A percentile compares a stretch with the other conserved stretches of the same genome.
These are phyloP conservation scores for Irpex sp. DNA, from an alignment of 1,284 basidiomycete genomes.

Conservation along the genomic window DNA sequence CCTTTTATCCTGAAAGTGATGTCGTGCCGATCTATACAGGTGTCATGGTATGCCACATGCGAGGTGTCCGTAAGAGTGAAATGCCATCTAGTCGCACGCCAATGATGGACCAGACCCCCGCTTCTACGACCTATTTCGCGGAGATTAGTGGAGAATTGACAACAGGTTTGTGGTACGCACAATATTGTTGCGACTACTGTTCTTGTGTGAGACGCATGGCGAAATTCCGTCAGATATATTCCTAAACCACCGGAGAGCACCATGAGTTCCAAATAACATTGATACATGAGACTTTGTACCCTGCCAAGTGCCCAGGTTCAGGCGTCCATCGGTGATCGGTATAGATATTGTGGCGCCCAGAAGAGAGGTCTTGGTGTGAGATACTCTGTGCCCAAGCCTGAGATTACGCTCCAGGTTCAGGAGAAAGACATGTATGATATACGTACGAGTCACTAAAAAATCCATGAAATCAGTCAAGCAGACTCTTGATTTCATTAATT, in stretches of 20 bases:
- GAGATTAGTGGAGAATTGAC: neutral
- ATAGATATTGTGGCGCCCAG: slow-evolving; percentile 81
- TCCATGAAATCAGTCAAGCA: neutral
- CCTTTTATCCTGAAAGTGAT: too few relatives aligned
- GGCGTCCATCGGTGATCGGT: slow-evolving; percentile 78
- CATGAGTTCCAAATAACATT: neutral
- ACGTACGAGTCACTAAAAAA: slow-evolving; percentile 67
- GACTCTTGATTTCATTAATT: too few relatives aligned
- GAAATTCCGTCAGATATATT: slow-evolving; percentile 82
- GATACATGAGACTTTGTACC: slow-evolving; percentile 34
- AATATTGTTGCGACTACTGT: slow-evolving; percentile 81
- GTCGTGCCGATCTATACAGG: too few relatives aligned
- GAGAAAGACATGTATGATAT: neutral
- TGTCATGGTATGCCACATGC: too few relatives aligned
- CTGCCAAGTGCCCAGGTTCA: slow-evolving; percentile 93
- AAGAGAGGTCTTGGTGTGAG: slow-evolving; percentile 87
- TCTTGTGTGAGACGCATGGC: slow-evolving; percentile 62
- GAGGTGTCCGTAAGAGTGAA: too few relatives aligned
- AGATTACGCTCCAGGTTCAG: too few relatives aligned
- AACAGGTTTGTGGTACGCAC: slow-evolving; percentile 35
- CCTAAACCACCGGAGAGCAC: slow-evolving; percentile 37
- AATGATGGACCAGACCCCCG: too few relatives aligned
- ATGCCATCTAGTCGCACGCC: too few relatives aligned
- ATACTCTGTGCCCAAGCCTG: slow-evolving; percentile 49
- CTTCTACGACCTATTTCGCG: neutral